Conservation (phyloP, 2,329 filamentous ascomycete species). For the Neurospora sp. region DNA sequence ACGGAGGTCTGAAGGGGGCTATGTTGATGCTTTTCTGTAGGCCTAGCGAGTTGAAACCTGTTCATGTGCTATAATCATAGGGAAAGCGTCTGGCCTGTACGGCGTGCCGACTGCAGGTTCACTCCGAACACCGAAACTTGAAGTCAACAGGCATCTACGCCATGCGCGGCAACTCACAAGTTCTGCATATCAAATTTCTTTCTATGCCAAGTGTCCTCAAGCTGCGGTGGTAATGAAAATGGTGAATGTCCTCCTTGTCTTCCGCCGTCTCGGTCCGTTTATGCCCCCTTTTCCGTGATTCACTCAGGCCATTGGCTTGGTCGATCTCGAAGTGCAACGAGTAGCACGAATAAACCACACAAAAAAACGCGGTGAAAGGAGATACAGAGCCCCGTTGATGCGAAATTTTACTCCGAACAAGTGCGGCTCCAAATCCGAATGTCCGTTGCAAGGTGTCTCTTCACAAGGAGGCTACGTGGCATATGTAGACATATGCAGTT, state of each 20-base stretch:
- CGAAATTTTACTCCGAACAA: background rate
- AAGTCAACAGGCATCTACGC: background rate
- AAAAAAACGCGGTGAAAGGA: background rate
- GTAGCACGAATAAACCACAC: background rate
- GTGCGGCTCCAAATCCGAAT: background rate
- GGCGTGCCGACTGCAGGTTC: background rate
- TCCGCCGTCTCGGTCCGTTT: background rate
- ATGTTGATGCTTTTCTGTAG: background rate
- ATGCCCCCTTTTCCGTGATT: background rate
- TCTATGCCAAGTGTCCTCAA: fast-evolving
- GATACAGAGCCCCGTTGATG: background rate
- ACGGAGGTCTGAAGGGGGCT: background rate
- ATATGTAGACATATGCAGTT: background rate
- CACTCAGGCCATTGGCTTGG: background rate
- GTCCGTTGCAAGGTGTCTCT: background rate
- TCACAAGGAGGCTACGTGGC: background rate
- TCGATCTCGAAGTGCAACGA: background rate
- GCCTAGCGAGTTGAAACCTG: background rate
- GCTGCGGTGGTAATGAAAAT: background rate
- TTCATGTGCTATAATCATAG: background rate
- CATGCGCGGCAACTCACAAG: background rate
- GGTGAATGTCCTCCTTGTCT: background rate
- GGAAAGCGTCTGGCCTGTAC: background rate
- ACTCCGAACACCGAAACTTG: background rate
- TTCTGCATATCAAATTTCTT: background rate